Evolutionary conservation across 2,329 filamentous ascomycete species (phyloP), one percentile per base, ranked within the genome.

Genomic region (Graphium sp.): DNA sequence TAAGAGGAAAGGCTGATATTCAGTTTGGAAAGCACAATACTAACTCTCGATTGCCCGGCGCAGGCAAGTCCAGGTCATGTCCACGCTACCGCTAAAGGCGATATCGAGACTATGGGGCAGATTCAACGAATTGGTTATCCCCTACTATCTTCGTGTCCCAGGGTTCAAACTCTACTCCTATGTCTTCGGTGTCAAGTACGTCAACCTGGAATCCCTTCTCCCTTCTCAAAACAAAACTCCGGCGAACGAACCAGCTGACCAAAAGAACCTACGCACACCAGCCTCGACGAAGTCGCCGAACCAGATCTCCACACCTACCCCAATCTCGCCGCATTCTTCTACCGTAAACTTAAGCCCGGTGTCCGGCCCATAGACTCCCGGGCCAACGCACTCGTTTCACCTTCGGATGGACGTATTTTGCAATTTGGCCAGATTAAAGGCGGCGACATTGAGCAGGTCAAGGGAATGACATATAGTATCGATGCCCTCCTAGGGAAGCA

Each of bases 361-460:
- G 72, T 66, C 9, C 75, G 89, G 16, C 85, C 85, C 2, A 62
- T 98, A 10, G 83, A 95, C 44, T 71, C 81, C 2, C 73, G 87
- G 39, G 67, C 70, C 2, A 76, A 80, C 43, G 79, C 83, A 7
- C 56, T 98, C 5, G 58, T 95, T 6, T 89, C 83, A 1, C 91
- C 89, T 1, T 73, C 89, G 5, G 89, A 98, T 49, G 89, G 89
- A 26, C 78, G 79, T 37, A 67, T 98, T 25, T 67, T 98, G 16
- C 87, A 95, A 43, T 94, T 84, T 41, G 89, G 89, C 8, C 74
- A 74, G 41, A 94, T 98, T 32, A 78, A 91, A 43, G 74, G 85
- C 42, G 85, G 87, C 26, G 83, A 94, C 45, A 91, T 98, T 24
- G 89, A 98, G 50, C 89, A 98, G 55, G 87, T 98, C 37, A 98